Percentiles rank a stretch among this genome's conserved stretches.
These are phyloP conservation scores for Westerdykella sp. DNA, from an alignment of 2,329 filamentous ascomycete species.

Conservation along the genomic window DNA sequence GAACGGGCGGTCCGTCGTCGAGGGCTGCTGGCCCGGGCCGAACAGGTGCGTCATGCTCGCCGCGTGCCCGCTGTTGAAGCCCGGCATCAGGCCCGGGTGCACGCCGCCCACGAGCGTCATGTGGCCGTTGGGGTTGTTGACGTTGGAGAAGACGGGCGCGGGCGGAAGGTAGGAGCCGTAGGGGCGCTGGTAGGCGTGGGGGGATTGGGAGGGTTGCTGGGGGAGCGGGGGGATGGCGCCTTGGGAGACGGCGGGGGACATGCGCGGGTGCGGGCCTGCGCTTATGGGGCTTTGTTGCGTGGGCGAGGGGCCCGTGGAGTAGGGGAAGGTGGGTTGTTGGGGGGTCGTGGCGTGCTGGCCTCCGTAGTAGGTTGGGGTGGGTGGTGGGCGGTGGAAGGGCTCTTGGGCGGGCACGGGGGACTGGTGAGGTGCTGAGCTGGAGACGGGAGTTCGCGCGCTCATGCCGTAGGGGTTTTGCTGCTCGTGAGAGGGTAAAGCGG, in stretches of 20 bases:
- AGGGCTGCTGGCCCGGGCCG: constrained; percentile 45
- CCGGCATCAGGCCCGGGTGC: constrained; percentile 51
- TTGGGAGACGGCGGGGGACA: constrained; percentile 48
- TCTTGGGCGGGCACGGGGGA: constrained; percentile 56
- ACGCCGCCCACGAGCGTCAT: constrained; percentile 63
- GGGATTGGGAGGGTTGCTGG: constrained; percentile 45
- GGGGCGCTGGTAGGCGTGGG: constrained; percentile 44
- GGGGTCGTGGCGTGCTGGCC: constrained; percentile 50
- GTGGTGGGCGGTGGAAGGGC: constrained; percentile 51
- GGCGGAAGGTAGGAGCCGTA: constrained; percentile 47
- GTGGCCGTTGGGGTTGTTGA: constrained; percentile 65
- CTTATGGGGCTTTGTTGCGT: constrained; percentile 47
- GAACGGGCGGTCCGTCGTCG: constrained; percentile 76
- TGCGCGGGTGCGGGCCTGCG: constrained; percentile 42
- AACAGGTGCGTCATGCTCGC: constrained; percentile 60
- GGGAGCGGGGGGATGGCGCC: constrained; percentile 41
- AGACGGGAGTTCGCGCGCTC: constrained; percentile 37
- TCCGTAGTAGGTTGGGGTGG: constrained; percentile 59
- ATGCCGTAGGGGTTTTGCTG: constrained; percentile 46
- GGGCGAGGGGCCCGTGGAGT: constrained; percentile 44
- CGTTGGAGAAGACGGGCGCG: constrained; percentile 68
- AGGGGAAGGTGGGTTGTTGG: constrained; percentile 44
- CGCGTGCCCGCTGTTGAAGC: constrained; percentile 56
- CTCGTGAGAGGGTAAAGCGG: constrained; percentile 39
- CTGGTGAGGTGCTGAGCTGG: constrained; percentile 34